Evolutionary conservation across 1,284 basidiomycete genomes (phyloP), one percentile per base, ranked within the genome.

Genomic region (Fomitopsis betulina): DNA sequence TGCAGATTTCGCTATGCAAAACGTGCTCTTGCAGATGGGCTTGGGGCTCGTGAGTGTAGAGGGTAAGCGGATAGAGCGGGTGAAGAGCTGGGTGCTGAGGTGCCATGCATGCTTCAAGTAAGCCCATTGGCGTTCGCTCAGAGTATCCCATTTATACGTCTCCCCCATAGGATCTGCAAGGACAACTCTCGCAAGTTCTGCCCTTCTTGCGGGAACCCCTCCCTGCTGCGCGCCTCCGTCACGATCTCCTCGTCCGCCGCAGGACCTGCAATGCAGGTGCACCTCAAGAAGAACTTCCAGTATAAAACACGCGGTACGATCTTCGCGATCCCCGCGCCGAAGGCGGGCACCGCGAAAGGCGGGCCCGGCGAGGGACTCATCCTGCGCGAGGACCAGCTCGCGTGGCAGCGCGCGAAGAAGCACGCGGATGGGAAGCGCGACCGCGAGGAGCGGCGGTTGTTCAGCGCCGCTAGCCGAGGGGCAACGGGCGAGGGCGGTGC

Each of bases 41-140:
- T 76, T 99, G 57, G 90, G 88, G 62, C 79, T 99, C 30, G 88
- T 99, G n/a, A 90, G 94, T 15, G 83, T 91, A 19, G 94, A 96
- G 65, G 97, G 97, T 8, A 93, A 90, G 75, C 83, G 87, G 65
- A 96, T 99, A 61, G 84, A 90, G 63, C 90, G 87, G 65, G 89
- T 99, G 33, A 95, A 96, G 76, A 98, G 88, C 62, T 99, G 94
- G 93, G 94, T 98, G 1, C 76, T 99, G 63, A 79, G 97, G 58
- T 99, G 97, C 74, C 97, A 99, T 76, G 97, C 95, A 17, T 99
- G 97, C 76, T 98, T 96, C 85, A 98, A 98, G 95, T 98, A 69
- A 74, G 93, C 80, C n/a, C n/a, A 13, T 15, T n/a, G 40, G 47
- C 15, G 27, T 39, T 9, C 21, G 17, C 30, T 33, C 17, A 43